Conservation (phyloP, 106 monocot species). For the Agapanthus africanus region DNA sequence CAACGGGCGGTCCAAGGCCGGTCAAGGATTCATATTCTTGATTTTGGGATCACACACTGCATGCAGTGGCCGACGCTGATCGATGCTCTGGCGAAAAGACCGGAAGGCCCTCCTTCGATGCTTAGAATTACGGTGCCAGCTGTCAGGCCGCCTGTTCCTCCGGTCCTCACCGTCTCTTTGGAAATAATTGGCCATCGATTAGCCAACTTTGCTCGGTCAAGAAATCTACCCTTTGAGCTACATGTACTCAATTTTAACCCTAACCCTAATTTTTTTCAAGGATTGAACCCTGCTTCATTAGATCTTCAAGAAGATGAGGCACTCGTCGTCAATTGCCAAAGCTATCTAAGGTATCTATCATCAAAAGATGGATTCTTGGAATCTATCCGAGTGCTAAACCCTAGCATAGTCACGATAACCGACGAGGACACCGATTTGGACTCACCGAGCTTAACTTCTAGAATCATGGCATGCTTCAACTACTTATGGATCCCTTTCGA, state of each 20-base stretch:
- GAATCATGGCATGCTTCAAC: slow-evolving; percentile 44
- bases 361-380: slow-evolving; percentile 28
- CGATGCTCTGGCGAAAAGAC: slow-evolving; percentile 32
- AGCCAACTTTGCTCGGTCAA: slow-evolving; percentile 43
- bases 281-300: slow-evolving; percentile 12
- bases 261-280: background rate
- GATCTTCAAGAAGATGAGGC: slow-evolving; percentile 29
- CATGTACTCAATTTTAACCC: slow-evolving; percentile 11
- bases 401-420: slow-evolving; percentile 25
- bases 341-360: slow-evolving; percentile 25
- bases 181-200: slow-evolving; percentile 35
- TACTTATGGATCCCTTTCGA: slow-evolving; percentile 68
- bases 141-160: slow-evolving; percentile 20
- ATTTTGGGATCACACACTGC: slow-evolving; percentile 40
- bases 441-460: slow-evolving; percentile 20
- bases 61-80: slow-evolving; percentile 74
- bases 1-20: slow-evolving; percentile 20
- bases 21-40: slow-evolving; percentile 35
- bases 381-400: slow-evolving; percentile 17
- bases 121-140: slow-evolving; percentile 34
- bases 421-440: slow-evolving; percentile 62
- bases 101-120: slow-evolving; percentile 28
- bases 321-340: slow-evolving; percentile 50
- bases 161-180: slow-evolving; percentile 21
- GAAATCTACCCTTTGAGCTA: slow-evolving; percentile 37